These are phyloP conservation scores for Kalaharituber pfeilii DNA, from an alignment of 2,329 filamentous ascomycete genomes.

Conservation along the genomic window DNA sequence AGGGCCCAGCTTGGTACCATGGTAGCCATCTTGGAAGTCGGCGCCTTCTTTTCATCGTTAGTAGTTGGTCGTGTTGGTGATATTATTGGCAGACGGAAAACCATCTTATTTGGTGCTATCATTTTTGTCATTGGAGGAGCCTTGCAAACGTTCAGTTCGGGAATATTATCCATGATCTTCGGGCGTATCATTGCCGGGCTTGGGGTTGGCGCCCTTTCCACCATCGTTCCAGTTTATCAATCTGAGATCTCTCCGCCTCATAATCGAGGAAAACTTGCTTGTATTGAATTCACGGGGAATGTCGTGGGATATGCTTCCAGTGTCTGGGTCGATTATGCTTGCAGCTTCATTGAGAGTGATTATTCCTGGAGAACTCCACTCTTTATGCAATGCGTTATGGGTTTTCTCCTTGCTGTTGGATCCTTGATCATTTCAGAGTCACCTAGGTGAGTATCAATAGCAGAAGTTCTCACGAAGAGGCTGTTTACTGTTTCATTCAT, in stretches of 20 bases:
- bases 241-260: conserved; percentile 93
- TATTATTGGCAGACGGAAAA: conserved; percentile 71
- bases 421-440: conserved; percentile 93
- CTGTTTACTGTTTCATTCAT: conserved; percentile 5
- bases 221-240: conserved; percentile 85
- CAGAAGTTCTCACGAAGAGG: neutral
- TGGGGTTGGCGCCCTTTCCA: conserved; percentile 73
- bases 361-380: conserved; percentile 82
- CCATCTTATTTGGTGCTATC: conserved; percentile 82
- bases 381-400: conserved; percentile 89
- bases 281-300: conserved; percentile 96
- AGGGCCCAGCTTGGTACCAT: conserved; percentile 83
- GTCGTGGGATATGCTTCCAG: conserved; percentile 90
- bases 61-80: conserved; percentile 78
- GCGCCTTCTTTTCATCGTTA: conserved; percentile 78
- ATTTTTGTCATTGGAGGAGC: conserved; percentile 74
- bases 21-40: conserved; percentile 75
- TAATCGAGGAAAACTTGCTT: conserved; percentile 85
- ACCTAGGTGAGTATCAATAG: conserved; percentile 49
- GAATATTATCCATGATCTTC: conserved; percentile 75
- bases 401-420: conserved; percentile 62
- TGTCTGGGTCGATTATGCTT: conserved; percentile 98
- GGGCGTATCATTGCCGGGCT: conserved; percentile 72
- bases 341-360: conserved; percentile 70
- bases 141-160: conserved; percentile 61